phyloP scores from a whole-genome alignment of 495 filamentous ascomycete species.

The Neurospora sp. region DNA sequence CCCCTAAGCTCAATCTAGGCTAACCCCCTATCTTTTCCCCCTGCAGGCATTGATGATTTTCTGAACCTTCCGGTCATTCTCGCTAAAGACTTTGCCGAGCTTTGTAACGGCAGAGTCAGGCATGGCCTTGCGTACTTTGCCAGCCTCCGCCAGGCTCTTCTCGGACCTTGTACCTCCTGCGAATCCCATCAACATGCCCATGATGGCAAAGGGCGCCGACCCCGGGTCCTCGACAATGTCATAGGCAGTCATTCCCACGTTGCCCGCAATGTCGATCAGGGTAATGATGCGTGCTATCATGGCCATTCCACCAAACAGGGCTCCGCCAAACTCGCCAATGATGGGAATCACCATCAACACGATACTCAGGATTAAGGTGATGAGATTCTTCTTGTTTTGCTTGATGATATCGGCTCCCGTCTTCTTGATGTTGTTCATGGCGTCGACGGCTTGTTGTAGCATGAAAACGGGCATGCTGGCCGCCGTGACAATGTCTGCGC shows the following conservation, averaged over 20 bases:
- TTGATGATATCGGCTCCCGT: not conserved
- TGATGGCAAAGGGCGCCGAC: slow-evolving; percentile 12
- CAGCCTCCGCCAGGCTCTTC: not conserved
- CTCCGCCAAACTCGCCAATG: slow-evolving; percentile 1
- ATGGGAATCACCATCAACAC: slow-evolving; percentile 3
- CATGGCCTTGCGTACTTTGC: not conserved
- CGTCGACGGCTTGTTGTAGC: not conserved
- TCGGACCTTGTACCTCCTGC: not conserved
- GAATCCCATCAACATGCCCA: slow-evolving; percentile 6
- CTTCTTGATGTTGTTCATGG: slow-evolving; percentile 4
- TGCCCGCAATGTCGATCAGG: slow-evolving; percentile 6
- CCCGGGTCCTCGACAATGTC: slow-evolving; percentile 11
- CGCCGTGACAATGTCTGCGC: not conserved
- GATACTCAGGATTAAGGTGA: slow-evolving; percentile 1
- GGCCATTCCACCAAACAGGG: slow-evolving; percentile 2
- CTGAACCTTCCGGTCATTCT: not conserved
- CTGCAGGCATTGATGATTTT: not conserved
- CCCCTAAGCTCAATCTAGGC: no score
- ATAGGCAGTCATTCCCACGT: slow-evolving; percentile 8
- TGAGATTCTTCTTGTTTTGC: slow-evolving; percentile 1
- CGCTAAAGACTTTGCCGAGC: not conserved
- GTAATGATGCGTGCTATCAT: slow-evolving; percentile 1
- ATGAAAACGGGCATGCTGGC: slow-evolving; percentile 1
- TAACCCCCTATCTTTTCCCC: no score
- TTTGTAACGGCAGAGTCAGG: not conserved